These are phyloP conservation scores for Yamagishiella unicocca DNA, from an alignment of 139 green algal species.

Conservation along the genomic window DNA sequence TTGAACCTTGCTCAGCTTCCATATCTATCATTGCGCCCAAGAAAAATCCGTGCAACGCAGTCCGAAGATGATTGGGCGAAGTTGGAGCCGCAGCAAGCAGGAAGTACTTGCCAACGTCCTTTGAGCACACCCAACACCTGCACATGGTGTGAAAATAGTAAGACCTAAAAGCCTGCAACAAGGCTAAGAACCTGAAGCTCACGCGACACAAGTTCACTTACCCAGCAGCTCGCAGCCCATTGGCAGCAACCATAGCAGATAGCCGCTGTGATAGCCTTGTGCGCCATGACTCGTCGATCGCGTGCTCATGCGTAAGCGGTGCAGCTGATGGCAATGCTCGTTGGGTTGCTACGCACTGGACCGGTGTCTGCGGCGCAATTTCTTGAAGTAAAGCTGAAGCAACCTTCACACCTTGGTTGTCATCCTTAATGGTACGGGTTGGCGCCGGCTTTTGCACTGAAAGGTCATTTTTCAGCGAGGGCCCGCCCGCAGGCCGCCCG, in stretches of 20 bases:
- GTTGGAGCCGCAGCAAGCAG: background rate
- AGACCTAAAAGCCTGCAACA: no score
- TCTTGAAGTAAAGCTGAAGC: no score
- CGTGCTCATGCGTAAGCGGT: no score
- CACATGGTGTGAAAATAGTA: background rate
- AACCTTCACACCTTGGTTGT: no score
- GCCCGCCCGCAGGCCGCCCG: background rate
- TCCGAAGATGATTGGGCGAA: background rate
- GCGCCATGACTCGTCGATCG: background rate
- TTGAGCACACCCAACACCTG: slow-evolving; percentile 20
- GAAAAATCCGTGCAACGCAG: background rate
- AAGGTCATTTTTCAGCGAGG: background rate
- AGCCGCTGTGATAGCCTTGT: background rate
- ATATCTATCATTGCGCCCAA: background rate
- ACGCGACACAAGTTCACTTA: no score
- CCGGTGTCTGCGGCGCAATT: no score
- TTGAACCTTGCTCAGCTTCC: background rate
- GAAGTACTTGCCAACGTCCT: background rate
- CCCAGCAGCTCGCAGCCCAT: background rate
- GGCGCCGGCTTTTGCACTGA: background rate
- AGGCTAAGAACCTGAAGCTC: no score
- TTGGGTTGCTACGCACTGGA: no score
- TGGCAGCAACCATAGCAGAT: background rate
- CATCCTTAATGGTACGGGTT: no score
- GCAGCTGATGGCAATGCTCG: no score